Evolutionary conservation across 306 rosid species (phyloP).

Genomic region (Amphicarpaea edgeworthii): DNA sequence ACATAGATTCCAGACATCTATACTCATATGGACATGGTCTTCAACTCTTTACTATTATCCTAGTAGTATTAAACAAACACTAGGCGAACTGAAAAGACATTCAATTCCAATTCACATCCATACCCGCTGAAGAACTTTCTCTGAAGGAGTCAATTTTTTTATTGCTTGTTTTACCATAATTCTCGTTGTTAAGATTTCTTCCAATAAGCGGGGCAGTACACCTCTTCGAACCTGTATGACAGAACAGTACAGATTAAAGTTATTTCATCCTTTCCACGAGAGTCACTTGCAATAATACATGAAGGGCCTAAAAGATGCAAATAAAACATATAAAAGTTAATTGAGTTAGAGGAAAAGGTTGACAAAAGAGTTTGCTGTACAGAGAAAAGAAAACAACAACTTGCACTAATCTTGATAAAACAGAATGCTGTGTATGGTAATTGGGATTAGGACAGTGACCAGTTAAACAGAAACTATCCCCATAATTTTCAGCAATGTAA

Average conservation of each 20-base stretch:
- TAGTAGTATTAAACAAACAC: conserved; percentile 28
- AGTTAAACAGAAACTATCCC: conserved; percentile 22
- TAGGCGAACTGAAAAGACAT: conserved; percentile 21
- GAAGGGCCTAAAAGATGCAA: neutral
- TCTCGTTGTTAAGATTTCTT: conserved; percentile 91
- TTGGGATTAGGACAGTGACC: neutral
- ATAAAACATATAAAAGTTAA: neutral
- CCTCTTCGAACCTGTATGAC: conserved; percentile 82
- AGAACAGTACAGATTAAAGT: conserved; percentile 30
- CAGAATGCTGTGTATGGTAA: conserved; percentile 5
- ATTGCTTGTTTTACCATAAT: conserved; percentile 94
- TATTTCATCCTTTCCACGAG: conserved; percentile 28
- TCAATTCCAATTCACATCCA: conserved; percentile 42
- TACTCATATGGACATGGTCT: conserved; percentile 27
- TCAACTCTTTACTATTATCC: conserved; percentile 13
- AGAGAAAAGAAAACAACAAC: conserved; percentile 1
- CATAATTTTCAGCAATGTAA: neutral
- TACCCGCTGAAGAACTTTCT: conserved; percentile 91
- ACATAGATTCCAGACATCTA: conserved; percentile 32
- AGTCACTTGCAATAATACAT: neutral
- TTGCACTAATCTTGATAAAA: conserved; percentile 33
- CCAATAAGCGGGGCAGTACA: conserved; percentile 83
- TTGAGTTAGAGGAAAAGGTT: neutral
- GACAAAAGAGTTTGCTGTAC: neutral
- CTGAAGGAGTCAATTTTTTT: conserved; percentile 79